phyloP scores from a whole-genome alignment of 495 filamentous ascomycete genomes.

The Talaromyces ruber region DNA sequence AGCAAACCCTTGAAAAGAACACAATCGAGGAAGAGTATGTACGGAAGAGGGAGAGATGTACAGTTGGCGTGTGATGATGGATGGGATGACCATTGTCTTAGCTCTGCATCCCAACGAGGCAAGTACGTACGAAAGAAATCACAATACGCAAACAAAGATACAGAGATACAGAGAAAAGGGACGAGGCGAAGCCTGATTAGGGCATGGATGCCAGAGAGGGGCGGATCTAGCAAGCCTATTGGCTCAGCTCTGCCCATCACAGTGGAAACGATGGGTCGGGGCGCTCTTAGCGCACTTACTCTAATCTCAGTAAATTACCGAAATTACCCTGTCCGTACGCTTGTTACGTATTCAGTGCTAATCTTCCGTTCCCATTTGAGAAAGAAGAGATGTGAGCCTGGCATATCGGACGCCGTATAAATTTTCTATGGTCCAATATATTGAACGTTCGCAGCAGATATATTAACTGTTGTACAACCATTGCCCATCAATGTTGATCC shows the following conservation, averaged over 20 bases:
- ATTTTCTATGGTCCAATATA: background rate
- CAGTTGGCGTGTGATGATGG: background rate
- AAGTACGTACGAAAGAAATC: background rate
- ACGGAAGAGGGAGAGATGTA: background rate
- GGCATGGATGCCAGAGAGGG: background rate
- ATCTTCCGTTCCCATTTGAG: background rate
- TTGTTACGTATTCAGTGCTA: background rate
- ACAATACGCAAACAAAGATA: background rate
- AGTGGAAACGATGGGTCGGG: background rate
- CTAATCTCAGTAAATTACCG: background rate
- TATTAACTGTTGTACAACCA: background rate
- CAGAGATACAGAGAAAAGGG: background rate
- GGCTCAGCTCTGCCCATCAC: background rate
- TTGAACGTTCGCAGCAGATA: background rate
- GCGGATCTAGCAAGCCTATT: background rate
- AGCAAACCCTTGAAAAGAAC: background rate
- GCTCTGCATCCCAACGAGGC: background rate
- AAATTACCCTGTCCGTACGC: background rate
- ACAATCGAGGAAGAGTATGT: background rate
- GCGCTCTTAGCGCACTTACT: background rate
- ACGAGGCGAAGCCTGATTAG: background rate
- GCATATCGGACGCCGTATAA: background rate
- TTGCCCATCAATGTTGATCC: background rate
- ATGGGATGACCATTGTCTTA: background rate
- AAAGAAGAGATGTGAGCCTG: background rate